Percentiles rank a stretch among this genome's conserved stretches.
Evolutionary conservation across 495 filamentous ascomycete genomes (phyloP).

Genomic region (Penicillium daleae): DNA sequence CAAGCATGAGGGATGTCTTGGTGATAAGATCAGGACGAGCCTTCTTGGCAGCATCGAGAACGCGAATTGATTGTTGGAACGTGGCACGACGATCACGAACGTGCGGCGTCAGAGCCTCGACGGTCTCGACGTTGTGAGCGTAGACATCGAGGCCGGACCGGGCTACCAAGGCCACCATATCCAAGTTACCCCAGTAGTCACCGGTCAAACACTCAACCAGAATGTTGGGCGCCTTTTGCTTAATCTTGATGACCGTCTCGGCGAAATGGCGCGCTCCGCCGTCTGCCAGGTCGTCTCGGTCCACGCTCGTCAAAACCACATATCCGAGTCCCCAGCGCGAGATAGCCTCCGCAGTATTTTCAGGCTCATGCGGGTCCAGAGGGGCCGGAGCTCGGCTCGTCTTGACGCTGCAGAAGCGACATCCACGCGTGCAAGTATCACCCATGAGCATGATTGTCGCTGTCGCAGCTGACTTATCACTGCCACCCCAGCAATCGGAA

Average conservation of each 20-base stretch:
- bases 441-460: slow-evolving; percentile 99
- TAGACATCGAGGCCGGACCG: slow-evolving; percentile 91
- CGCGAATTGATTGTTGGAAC: slow-evolving; percentile 82
- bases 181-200: slow-evolving; percentile 81
- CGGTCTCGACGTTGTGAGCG: slow-evolving; percentile 96
- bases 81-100: slow-evolving; percentile 89
- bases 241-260: slow-evolving; percentile 93
- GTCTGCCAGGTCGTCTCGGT: slow-evolving; percentile 89
- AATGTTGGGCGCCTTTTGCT: slow-evolving; percentile 81
- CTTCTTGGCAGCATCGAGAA: slow-evolving; percentile 81
- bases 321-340: slow-evolving; percentile 93
- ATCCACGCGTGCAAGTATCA: slow-evolving; percentile 95
- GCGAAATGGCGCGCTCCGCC: slow-evolving; percentile 91
- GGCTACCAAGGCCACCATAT: slow-evolving; percentile 82
- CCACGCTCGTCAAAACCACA: slow-evolving; percentile 90
- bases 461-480: slow-evolving; percentile 83
- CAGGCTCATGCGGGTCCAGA: slow-evolving; percentile 93
- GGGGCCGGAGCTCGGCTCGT: slow-evolving; percentile 77
- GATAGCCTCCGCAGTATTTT: slow-evolving; percentile 93
- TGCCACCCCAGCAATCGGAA: slow-evolving; percentile 95
- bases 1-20: slow-evolving; percentile 97
- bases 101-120: slow-evolving; percentile 84
- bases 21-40: slow-evolving; percentile 79
- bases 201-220: slow-evolving; percentile 96
- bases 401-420: slow-evolving; percentile 96